Evolutionary conservation across 116 monocot genomes (phyloP), one percentile per base, ranked within the genome.

Genomic region (Phalaenopsis hybrid): DNA sequence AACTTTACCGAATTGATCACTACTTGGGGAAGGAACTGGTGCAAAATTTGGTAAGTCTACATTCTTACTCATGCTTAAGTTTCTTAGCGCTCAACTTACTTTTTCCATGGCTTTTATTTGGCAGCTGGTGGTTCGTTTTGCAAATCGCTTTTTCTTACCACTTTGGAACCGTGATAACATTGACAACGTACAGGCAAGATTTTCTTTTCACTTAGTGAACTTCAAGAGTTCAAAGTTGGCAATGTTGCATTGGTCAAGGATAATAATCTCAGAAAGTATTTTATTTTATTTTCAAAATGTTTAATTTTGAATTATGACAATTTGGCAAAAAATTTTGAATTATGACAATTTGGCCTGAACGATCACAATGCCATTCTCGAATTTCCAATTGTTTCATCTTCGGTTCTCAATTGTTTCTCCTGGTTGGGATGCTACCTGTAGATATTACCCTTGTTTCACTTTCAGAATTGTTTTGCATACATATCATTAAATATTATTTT

Each of bases 151-250:
- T 57, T 97, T 97, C 79, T 49, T 97, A 75, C 97, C 94, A 61
- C 94, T 97, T 23, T 97, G 97, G 97, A 97, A 97, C 75, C 94
- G 94, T 75, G 97, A 97, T 82, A 97, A 97, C 85, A 94, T 97
- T 83, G 90, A 78, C 80, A 97, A 94, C 73, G 85, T 97, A 88
- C 97, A 97, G 89, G 97, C 94, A 50, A 65, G 28, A 34, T n/a
- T 82, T n/a, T 51, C 75, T 79, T 58, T 85, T 17, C 34, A 8
- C 41, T 33, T 72, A 12, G 44, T 79, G 31, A 23, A 59, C 41
- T 58, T 77, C 49, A 77, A 5, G 15, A 51, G n/a, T 51, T 51
- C 21, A 25, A 52, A 15, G 51, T 9, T 51, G 31, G 49, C 52
- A 25, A 51, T 51, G 15, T 51, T 77, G 23, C 77, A 51, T 49